Base-by-base conservation (phyloP, 2,329 filamentous ascomycete genomes). In the Phialophora expanda region DNA sequence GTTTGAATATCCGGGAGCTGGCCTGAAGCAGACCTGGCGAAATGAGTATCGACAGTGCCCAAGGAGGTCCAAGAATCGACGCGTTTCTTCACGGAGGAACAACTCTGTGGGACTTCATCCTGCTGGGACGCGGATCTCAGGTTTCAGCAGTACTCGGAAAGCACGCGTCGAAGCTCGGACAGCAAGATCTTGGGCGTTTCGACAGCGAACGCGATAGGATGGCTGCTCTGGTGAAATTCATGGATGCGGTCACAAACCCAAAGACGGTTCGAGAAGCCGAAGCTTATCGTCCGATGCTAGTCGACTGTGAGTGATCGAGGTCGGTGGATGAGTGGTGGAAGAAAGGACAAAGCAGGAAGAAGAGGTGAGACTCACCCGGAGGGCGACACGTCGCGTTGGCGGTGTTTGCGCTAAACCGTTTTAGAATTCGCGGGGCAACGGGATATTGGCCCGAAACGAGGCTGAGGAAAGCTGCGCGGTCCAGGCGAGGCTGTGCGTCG, bases 231-330 rank as follows among this genome's bases (percentile, higher is more conserved):
- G 20, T 62, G 28, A 53, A 38, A 30, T 34, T 14, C 50, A 69
- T 69, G 67, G 65, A 69, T 24, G 38, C n/a, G n/a, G n/a, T 67
- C 54, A 69, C 67, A 17, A 51, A 64, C 54, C 48, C 56, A 28
- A 64, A 58, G 34, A 64, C 58, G 8, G n/a, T 69, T 7, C 54
- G 59, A 22, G 61, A 65, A 30, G 62, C 63, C 11, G 57, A 53
- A 20, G 59, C 58, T 3, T 57, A 56, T 41, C 63, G 56, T 2
- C 30, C 60, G 22, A 32, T 51, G 34, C 48, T 64, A n/a, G 59
- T 68, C 32, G 60, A 55, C 30, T 60, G 57, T 46, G 54, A 60
- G 32, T 54, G 59, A 60, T 24, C 12, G 22, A 4, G 44, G 34
- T 41, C 22, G 53, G 28, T 54, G 24, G 56, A 66, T 53, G 26